Base-by-base conservation (phyloP, 2,329 filamentous ascomycete species). In the Lithohypha guttulata region DNA sequence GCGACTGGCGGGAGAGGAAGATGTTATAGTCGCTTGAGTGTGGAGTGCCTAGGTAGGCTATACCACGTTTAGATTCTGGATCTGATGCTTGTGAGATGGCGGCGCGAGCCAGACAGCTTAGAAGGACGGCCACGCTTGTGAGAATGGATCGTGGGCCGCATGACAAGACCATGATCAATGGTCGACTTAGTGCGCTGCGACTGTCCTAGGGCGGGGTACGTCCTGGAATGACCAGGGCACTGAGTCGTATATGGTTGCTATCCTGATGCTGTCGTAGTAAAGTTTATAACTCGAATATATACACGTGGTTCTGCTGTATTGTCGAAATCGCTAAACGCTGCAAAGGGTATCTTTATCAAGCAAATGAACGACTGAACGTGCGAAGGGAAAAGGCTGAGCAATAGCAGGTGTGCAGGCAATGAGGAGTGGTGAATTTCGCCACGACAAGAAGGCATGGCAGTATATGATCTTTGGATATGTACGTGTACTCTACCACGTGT, bases 21-120 rank as follows among this genome's bases (percentile, higher is more conserved):
- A 81, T 66, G 32, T 67, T 56, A 60, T 84, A 75, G 60, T 89
- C 83, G 11, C 64, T 43, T 1, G 74, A 67, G 41, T 68, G 62
- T 1, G 60, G 46, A 43, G 75, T 72, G 5, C 74, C 69, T 13
- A 82, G 72, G 58, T 78, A 82, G 53, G 77, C 71, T 37, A 91
- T 77, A 19, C 83, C 83, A 49, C 84, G 80, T 59, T 87, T 87
- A 11, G 65, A 52, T 4, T 11, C 26, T 28, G 38, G n/a, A 41
- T 7, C 34, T 41, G 40, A 39, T 39, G 23, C n/a, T 33, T 33
- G 70, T n/a, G 34, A 29, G 11, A 19, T 23, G 28, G 14, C 9
- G n/a, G n/a, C 26, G 26, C 11, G 13, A 9, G 27, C n/a, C 2
- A 41, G 11, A 15, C 37, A 23, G 13, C 18, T 17, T 19, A 39